Percentiles rank a stretch among this genome's conserved stretches.
phyloP scores from a whole-genome alignment of 441 rosid genomes.

The Manihot esculenta region DNA sequence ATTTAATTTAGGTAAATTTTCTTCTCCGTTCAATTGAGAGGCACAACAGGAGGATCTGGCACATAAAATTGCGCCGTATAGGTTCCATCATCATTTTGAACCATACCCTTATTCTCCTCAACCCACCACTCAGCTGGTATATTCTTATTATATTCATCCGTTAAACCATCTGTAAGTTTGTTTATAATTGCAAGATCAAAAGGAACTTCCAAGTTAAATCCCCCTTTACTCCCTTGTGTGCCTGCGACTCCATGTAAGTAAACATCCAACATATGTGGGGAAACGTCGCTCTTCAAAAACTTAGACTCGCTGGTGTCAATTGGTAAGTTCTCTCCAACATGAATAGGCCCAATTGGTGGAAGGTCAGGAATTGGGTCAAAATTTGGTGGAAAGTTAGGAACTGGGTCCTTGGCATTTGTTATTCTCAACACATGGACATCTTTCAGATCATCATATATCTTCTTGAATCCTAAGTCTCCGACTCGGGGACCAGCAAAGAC shows the following conservation, averaged over 20 bases:
- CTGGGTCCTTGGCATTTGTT: slow-evolving; percentile 8
- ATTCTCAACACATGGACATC: slow-evolving; percentile 39
- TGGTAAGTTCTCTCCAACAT: slow-evolving; percentile 31
- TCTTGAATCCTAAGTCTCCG: slow-evolving; percentile 36
- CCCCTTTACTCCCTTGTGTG: not conserved
- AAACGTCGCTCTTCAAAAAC: slow-evolving; percentile 3
- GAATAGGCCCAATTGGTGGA: slow-evolving; percentile 23
- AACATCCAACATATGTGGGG: not conserved
- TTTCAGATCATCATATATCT: slow-evolving; percentile 16
- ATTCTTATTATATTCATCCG: slow-evolving; percentile 25
- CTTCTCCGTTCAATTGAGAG: too few species aligned
- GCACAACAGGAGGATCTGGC: not conserved
- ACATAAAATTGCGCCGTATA: slow-evolving; percentile 28
- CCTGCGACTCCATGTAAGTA: not conserved
- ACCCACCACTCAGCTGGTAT: slow-evolving; percentile 34
- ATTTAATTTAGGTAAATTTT: too few species aligned
- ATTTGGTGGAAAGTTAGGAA: too few species aligned
- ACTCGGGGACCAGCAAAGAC: slow-evolving; percentile 32
- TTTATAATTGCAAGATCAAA: not conserved
- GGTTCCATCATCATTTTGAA: slow-evolving; percentile 35
- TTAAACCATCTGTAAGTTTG: not conserved
- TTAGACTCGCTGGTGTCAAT: slow-evolving; percentile 37
- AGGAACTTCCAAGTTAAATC: not conserved
- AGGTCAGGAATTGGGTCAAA: slow-evolving; percentile 23
- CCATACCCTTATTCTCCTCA: slow-evolving; percentile 38